Base-by-base conservation (phyloP, 495 filamentous ascomycete species). In the Parathielavia hyrcaniae region DNA sequence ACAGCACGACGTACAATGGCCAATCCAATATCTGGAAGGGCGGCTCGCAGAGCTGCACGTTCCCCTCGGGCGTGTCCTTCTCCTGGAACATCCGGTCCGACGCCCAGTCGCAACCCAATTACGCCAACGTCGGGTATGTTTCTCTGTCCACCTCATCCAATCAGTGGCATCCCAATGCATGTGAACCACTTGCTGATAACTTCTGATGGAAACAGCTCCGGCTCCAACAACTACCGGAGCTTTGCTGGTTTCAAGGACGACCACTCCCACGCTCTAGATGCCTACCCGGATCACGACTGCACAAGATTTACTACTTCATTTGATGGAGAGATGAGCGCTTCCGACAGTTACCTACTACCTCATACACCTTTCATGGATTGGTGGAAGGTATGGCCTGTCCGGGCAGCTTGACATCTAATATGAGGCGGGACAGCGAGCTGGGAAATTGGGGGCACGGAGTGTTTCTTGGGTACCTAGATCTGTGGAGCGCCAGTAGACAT, bases 71-170 rank as follows among this genome's bases (percentile, higher is more conserved):
- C 30, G 47, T 53, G 9, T 57, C 47, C 14, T 63, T 63, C 44
- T 20, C 22, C 36, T 63, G 61, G 61, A 60, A 60, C 26, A 60
- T 64, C 43, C 26, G 17, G 20, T 50, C 48, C 14, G 53, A 57
- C 41, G 61, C 61, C 22, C 61, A 60, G 30, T 38, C 49, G 1
- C 39, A 38, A 34, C 41, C 53, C 9, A 54, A 60, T 50, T 64
- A 53, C 36, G 14, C 34, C 1, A 20, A 12, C 22, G 49, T 60
- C 62, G 64, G 44, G 44, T 49, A 49, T 13, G 35, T 36, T 7
- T 26, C 26, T 16, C 12, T 39, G 6, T 30, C 11, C 26, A 14
- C 26, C 16, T 9, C 0, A 51, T 23, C 41, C n/a, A n/a, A n/a
- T 55, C 1, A 38, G 52, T n/a, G 45, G 3, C 17, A 13, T 54